Percentiles rank a stretch among this genome's conserved stretches.
Conservation (phyloP, 2,329 filamentous ascomycete species). For the Chaetomiaceae sp. region DNA sequence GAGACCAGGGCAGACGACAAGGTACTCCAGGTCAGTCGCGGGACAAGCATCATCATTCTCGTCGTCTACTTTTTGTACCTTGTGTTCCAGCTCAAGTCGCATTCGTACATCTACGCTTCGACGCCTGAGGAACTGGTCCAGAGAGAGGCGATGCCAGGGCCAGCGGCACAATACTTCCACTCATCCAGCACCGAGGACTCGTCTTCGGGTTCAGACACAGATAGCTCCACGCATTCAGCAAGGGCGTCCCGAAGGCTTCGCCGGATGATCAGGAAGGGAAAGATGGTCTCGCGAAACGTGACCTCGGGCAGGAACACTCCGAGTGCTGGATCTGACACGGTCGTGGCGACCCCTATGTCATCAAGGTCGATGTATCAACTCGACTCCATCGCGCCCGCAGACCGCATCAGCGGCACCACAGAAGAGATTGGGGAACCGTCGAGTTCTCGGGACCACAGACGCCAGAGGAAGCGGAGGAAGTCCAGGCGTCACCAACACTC, state of each 20-base stretch:
- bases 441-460: neutral
- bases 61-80: slow-evolving; percentile 80
- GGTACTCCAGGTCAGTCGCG: slow-evolving; percentile 80
- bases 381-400: neutral
- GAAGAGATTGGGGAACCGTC: neutral
- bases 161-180: slow-evolving; percentile 76
- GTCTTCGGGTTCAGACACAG: neutral
- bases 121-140: slow-evolving; percentile 91
- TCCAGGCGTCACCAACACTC: too few relatives aligned
- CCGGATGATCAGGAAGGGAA: neutral
- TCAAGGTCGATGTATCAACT: neutral
- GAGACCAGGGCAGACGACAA: slow-evolving; percentile 57
- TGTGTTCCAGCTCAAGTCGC: slow-evolving; percentile 86
- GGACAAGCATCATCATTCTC: slow-evolving; percentile 78
- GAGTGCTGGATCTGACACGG: neutral
- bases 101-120: slow-evolving; percentile 87
- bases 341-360: neutral
- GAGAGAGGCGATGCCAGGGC: slow-evolving; percentile 81
- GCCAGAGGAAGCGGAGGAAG: too few relatives aligned
- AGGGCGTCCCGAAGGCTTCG: neutral
- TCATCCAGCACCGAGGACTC: slow-evolving; percentile 53
- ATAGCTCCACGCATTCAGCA: neutral
- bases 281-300: neutral
- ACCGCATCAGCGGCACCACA: neutral
- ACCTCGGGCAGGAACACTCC: neutral